Evolutionary conservation across 2,329 filamentous ascomycete genomes (phyloP).

Genomic region (Madurella fahalii): DNA sequence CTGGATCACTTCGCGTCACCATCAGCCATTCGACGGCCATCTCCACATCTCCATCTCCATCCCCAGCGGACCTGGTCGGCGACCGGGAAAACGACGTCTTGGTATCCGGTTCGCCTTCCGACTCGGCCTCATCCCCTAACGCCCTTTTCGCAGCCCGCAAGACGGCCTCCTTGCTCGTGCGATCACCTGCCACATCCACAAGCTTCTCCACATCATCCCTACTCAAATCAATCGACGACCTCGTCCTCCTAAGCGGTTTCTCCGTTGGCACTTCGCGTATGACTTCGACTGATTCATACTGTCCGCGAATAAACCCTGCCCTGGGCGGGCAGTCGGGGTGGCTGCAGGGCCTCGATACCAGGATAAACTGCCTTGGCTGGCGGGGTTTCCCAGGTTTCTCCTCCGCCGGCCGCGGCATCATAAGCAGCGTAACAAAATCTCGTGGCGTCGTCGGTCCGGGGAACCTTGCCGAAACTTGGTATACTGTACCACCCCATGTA

Average conservation of each 20-base stretch:
- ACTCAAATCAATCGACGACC: constrained; percentile 43
- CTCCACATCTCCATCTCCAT: constrained; percentile 31
- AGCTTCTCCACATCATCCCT: constrained; percentile 28
- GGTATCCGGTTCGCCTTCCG: constrained; percentile 10
- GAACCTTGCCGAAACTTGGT: constrained; percentile 83
- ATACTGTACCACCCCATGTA: constrained; percentile 52
- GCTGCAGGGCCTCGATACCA: constrained; percentile 78
- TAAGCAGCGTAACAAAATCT: constrained; percentile 77
- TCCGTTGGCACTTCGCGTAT: constrained; percentile 74
- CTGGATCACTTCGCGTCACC: constrained; percentile 85
- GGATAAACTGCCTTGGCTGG: constrained; percentile 69
- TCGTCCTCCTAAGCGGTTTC: constrained; percentile 38
- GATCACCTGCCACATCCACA: constrained; percentile 21
- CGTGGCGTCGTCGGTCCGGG: constrained; percentile 82
- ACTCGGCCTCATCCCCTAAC: constrained; percentile 19
- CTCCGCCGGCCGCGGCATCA: constrained; percentile 36
- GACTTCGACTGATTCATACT: constrained; percentile 88
- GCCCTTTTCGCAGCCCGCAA: constrained; percentile 38
- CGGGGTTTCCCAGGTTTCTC: constrained; percentile 35
- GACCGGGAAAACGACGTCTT: neutral
- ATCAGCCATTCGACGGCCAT: constrained; percentile 79
- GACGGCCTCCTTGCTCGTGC: constrained; percentile 39
- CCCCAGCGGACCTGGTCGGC: neutral
- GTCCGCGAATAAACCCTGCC: constrained; percentile 72
- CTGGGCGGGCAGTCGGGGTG: constrained; percentile 70